Evolutionary conservation across 768 basidiomycete genomes (phyloP).

Genomic region (Clitopilus passeckerianus): DNA sequence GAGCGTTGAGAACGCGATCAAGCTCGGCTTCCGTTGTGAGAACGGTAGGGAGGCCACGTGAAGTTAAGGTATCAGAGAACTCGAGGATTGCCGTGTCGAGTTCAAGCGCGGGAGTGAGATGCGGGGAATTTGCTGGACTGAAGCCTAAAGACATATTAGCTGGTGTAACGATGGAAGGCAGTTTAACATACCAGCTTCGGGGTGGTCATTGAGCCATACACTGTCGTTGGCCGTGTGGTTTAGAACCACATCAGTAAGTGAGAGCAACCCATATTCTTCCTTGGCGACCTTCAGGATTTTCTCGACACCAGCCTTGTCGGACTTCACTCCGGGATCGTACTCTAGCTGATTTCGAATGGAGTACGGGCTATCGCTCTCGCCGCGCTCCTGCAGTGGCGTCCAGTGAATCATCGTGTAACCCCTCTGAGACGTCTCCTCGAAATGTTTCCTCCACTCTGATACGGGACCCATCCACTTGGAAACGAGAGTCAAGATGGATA

Average conservation of each 20-base stretch:
- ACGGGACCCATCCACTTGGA: conserved; percentile 98
- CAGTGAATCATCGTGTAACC: conserved; percentile 99
- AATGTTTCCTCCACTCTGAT: conserved; percentile 70
- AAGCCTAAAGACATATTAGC: conserved; percentile 49
- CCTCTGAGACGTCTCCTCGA: conserved; percentile 77
- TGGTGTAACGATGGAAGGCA: no score
- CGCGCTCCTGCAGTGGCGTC: conserved; percentile 90
- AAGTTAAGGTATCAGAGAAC: conserved; percentile 63
- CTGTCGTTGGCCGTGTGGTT: conserved; percentile 98
- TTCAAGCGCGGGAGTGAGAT: conserved; percentile 89
- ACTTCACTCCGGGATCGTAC: conserved; percentile 74
- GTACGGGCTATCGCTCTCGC: conserved; percentile 88
- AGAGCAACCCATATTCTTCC: conserved; percentile 85
- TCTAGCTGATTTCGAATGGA: conserved; percentile 84
- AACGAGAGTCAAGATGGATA: conserved; percentile 85
- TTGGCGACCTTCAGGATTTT: conserved; percentile 64
- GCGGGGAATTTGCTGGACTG: conserved; percentile 87
- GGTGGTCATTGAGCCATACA: conserved; percentile 87
- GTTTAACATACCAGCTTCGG: conserved; percentile 75
- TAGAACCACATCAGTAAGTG: conserved; percentile 91
- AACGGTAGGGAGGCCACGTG: conserved; percentile 66
- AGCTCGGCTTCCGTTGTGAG: conserved; percentile 69
- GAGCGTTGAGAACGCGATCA: conserved; percentile 55
- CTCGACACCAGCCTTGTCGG: conserved; percentile 53
- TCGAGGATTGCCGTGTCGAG: conserved; percentile 83